Evolutionary conservation across 371 early-diverging fungal genomes (phyloP), one percentile per base, ranked within the genome.

Genomic region (Mortierella sp.): DNA sequence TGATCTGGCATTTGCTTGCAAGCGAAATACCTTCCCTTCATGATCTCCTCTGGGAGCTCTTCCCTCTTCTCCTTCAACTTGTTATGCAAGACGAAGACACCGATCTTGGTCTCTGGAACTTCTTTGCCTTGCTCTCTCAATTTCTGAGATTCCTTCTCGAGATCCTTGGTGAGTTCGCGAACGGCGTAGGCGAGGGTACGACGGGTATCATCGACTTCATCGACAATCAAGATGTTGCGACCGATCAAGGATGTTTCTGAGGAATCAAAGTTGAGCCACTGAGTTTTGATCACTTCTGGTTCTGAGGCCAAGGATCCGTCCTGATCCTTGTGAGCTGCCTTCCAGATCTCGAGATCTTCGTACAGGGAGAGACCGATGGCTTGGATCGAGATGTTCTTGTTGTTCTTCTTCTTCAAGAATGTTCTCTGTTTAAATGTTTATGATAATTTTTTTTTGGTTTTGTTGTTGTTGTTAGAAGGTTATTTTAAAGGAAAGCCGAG

Each of bases 171-270:
- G 52, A 94, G 76, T 77, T 94, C 94, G 10, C 86, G 84, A 3
- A 94, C 91, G 47, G 94, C 94, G 71, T 88, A 94, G 20, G 90
- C 90, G 30, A 94, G 81, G 0, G 94, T 94, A 45, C 90, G 87
- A 55, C 94, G 89, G 66, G 93, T 93, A 70, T 94, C 94, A 66
- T 94, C 94, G 9, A 94, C 93, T 64, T 94, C 94, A 63, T 94
- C 94, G 0, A 94, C 94, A 80, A 94, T 91, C 66, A 94, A 75
- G 62, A 94, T 93, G 75, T 87, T 87, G 39, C 92, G 88, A 2
- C 93, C 93, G 30, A 93, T 74, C 22, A 94, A 83, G 20, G 90
- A 87, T 5, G 90, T 87, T 64, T 89, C 87, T 55, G 85, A 78
- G 16, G 89, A 89, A 51, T 88, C 91, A 85, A 92, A 92, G 78